These are phyloP conservation scores for Aspergillus leporis DNA, from an alignment of 495 filamentous ascomycete genomes.

Conservation along the genomic window DNA sequence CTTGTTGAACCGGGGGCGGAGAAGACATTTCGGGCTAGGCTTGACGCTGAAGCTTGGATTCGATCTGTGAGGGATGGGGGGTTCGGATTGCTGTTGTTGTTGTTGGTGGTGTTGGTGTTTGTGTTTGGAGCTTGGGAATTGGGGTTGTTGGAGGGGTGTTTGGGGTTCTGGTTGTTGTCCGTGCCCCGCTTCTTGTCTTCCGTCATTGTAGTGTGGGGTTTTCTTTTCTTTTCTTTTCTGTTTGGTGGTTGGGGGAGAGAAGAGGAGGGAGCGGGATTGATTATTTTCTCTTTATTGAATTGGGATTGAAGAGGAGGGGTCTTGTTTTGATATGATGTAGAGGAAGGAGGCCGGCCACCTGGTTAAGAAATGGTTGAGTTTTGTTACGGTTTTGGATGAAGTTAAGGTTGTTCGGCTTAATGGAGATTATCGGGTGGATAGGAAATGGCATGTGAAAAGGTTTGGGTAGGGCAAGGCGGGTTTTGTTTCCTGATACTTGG, in stretches of 20 bases:
- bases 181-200: slow-evolving; percentile 27
- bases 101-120: slow-evolving; percentile 10
- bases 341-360: no score
- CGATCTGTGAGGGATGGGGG: slow-evolving; percentile 33
- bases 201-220: slow-evolving; percentile 13
- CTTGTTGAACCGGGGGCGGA: slow-evolving; percentile 18
- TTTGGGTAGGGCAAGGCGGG: background rate
- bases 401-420: slow-evolving; percentile 23
- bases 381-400: no score
- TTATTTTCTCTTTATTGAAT: no score
- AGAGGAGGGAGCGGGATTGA: slow-evolving; percentile 8
- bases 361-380: no score
- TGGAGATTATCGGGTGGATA: slow-evolving; percentile 11
- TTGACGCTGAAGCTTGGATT: slow-evolving; percentile 41
- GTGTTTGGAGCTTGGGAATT: slow-evolving; percentile 6
- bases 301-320: slow-evolving; percentile 6
- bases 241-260: background rate
- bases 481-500: background rate
- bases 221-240: no score
- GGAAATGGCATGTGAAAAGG: slow-evolving; percentile 22
- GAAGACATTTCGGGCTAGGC: slow-evolving; percentile 37
- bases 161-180: slow-evolving; percentile 12
- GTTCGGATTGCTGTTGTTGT: slow-evolving; percentile 6
- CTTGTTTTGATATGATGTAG: no score
- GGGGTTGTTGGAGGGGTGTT: slow-evolving; percentile 5